These are phyloP conservation scores for Metarhizium rileyi DNA, from an alignment of 2,329 filamentous ascomycete species.

Conservation along the genomic window DNA sequence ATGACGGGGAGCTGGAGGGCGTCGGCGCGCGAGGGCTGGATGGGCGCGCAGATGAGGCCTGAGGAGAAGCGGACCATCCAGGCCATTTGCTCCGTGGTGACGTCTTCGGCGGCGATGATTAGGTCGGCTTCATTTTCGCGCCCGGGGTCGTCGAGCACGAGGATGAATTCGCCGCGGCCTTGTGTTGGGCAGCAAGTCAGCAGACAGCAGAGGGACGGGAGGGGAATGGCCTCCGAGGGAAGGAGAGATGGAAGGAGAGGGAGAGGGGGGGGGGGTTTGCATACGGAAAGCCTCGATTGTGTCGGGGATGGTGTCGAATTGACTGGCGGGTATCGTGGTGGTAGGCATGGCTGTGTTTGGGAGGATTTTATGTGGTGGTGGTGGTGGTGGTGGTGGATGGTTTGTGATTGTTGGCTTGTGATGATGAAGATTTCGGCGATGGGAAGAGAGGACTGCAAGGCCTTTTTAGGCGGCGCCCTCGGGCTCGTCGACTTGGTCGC, in stretches of 20 bases:
- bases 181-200: constrained; percentile 24
- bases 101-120: constrained; percentile 78
- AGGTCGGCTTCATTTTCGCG: constrained; percentile 98
- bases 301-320: constrained; percentile 58
- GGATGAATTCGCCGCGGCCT: constrained; percentile 82
- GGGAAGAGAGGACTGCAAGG: too few species aligned
- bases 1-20: constrained; percentile 78
- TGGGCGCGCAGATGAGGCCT: constrained; percentile 83
- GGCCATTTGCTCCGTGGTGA: constrained; percentile 85
- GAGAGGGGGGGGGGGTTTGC: constrained; percentile 15
- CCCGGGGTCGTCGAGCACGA: constrained; percentile 84
- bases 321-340: constrained; percentile 37
- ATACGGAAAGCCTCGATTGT: constrained; percentile 55
- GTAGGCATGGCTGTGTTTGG: constrained; percentile 34
- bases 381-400: background rate
- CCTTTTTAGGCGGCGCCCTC: too few species aligned
- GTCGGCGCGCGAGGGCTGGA: constrained; percentile 58
- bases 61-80: constrained; percentile 91
- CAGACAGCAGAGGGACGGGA: constrained; percentile 1
- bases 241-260: constrained; percentile 2
- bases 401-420: background rate
- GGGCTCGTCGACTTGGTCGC: too few species aligned
- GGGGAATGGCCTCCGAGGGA: constrained; percentile 3
- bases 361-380: background rate
- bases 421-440: background rate